phyloP scores from a whole-genome alignment of 2,329 filamentous ascomycete species.

The Pestalotiopsis sp. region DNA sequence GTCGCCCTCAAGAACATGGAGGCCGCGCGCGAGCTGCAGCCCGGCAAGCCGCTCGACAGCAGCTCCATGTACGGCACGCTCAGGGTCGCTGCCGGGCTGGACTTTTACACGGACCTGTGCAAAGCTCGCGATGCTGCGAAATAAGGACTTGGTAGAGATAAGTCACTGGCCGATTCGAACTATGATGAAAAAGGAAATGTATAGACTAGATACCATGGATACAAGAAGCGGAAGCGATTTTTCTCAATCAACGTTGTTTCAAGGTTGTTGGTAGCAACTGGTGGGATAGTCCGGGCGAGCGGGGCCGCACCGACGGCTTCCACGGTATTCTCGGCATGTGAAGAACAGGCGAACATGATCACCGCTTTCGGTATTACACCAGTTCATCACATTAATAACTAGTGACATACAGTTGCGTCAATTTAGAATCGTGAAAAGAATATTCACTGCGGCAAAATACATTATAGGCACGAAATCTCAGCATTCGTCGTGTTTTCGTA shows the following conservation, averaged over 20 bases:
- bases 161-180: not conserved
- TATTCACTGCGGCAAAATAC: too few species aligned
- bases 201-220: not conserved
- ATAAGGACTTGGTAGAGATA: not conserved
- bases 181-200: not conserved
- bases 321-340: not conserved
- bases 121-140: conserved; percentile 14
- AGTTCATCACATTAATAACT: too few species aligned
- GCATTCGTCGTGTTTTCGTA: not conserved
- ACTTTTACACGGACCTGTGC: conserved; percentile 18
- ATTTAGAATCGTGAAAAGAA: too few species aligned
- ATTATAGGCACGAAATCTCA: not conserved
- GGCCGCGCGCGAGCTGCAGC: conserved; percentile 3
- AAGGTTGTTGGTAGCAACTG: not conserved
- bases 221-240: not conserved
- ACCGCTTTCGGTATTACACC: not conserved
- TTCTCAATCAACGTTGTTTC: not conserved
- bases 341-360: not conserved
- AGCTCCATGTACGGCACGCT: conserved; percentile 18
- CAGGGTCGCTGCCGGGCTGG: conserved; percentile 15
- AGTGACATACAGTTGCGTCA: too few species aligned
- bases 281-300: not conserved
- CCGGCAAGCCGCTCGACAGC: conserved; percentile 15
- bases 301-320: not conserved
- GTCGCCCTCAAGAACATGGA: conserved; percentile 19